Base-by-base conservation (phyloP, 108 stramenopile genomes). In the Aurantiochytrium sp. region DNA sequence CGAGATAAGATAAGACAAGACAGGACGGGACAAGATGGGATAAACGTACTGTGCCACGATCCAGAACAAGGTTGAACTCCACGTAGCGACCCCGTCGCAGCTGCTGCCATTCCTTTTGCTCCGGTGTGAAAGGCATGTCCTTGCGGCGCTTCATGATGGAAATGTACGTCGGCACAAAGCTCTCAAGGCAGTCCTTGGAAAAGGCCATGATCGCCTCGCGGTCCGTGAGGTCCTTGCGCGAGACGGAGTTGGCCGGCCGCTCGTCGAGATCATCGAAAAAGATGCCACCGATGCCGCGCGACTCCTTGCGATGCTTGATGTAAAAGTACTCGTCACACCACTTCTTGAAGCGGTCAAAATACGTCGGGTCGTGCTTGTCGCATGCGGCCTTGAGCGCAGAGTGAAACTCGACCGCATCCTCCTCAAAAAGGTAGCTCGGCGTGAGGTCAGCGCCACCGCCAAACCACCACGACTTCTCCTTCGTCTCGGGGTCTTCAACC, bases 381-480 rank as follows among this genome's bases (percentile, higher is more conserved):
- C 98, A 99, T n/a, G 98, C 95, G 89, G 95, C 94, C 96, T 98
- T 98, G 95, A 97, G 97, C 3, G 96, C 96, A 87, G 97, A 96
- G 95, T 99, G 99, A 91, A 99, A 99, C 88, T 99, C 98, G 87
- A 91, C 94, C 96, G 98, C 98, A 90, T 99, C 99, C 42, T 97
- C 98, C 90, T 95, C 95, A 73, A 97, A 90, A 59, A 99, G 91
- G 92, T 98, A 99, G 89, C 93, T 91, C 8, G 99, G 99, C n/a
- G 99, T 99, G 89, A 99, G 98, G 93, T 99, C 99, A 44, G 98
- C 97, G 55, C 99, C 99, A 29, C 99, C 99, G 23, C 99, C 99
- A 89, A 98, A 99, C 99, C 99, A 99, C 99, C 99, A 99, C 58
- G 18, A 19, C 76, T 87, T 45, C 44, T 58, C 47, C 28, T 69